phyloP scores from a whole-genome alignment of 2,329 filamentous ascomycete species.

The Acrodontium crateriforme region DNA sequence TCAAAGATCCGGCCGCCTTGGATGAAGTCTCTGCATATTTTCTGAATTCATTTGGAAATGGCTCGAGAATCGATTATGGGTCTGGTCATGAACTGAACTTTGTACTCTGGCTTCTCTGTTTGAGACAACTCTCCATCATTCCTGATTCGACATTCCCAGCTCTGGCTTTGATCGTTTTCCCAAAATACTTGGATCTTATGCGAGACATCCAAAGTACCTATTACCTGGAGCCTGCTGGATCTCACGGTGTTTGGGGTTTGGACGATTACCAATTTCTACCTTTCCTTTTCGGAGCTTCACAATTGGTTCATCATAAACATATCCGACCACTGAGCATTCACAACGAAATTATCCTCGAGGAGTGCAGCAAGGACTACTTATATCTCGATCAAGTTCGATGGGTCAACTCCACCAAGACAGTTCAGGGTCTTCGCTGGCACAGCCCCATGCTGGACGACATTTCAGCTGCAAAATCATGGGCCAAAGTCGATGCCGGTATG shows the following conservation, averaged over 20 bases:
- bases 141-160: constrained; percentile 52
- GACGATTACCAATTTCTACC: constrained; percentile 42
- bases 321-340: constrained; percentile 53
- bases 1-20: constrained; percentile 40
- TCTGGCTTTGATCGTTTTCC: constrained; percentile 65
- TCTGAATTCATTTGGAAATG: constrained; percentile 71
- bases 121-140: constrained; percentile 64
- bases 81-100: constrained; percentile 98
- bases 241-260: constrained; percentile 39
- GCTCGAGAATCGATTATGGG: constrained; percentile 82
- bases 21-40: constrained; percentile 70
- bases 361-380: constrained; percentile 68
- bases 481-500: constrained; percentile 90
- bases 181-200: constrained; percentile 74
- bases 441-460: constrained; percentile 98
- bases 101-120: constrained; percentile 86
- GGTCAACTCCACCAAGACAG: constrained; percentile 92
- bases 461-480: constrained; percentile 75
- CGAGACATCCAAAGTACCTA: constrained; percentile 78
- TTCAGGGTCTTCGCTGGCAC: constrained; percentile 89
- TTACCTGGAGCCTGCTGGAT: constrained; percentile 70
- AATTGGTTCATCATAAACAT: constrained; percentile 52
- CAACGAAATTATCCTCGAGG: constrained; percentile 73
- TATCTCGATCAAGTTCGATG: constrained; percentile 89
- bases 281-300: constrained; percentile 36